Evolutionary conservation across 2,329 filamentous ascomycete species (phyloP), one percentile per base, ranked within the genome.

Genomic region (Claviceps sp.): DNA sequence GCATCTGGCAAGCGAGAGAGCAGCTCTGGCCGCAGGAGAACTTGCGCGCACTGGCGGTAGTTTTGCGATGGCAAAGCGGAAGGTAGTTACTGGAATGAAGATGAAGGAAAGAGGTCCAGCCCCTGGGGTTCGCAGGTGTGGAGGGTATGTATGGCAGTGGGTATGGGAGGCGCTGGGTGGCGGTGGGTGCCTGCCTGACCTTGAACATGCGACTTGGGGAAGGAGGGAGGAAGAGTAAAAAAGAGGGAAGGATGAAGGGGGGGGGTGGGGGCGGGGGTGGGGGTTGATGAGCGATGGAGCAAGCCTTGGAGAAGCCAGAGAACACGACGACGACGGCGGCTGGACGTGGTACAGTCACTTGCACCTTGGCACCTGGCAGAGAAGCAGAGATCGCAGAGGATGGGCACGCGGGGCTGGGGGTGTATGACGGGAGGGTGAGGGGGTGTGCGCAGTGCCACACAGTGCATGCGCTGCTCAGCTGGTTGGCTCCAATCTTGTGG

Each of bases 1-100:
- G 46, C 40, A 51, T 40, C 22, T 20, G 40, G 20, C 26, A n/a
- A 54, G 50, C 40, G 26, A 34, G 26, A 34, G 40, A 52, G 42
- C 30, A 54, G 50, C 46, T 52, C 44, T 48, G 47, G 51, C 50
- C 41, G 38, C 51, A 50, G 54, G 50, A 48, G 46, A 38, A 38
- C 2, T 46, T 45, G 45, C 43, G 55, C 54, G 58, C 53, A 57
- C 53, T 56, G 54, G 55, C 54, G 55, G 56, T 55, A 60, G 5
- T 48, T 34, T 30, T 34, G 49, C 41, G 52, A 52, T 42, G n/a
- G 49, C 59, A 63, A 63, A 66, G 62, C 30, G 56, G 65, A 65
- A 58, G 55, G 65, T 11, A 34, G 30, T 34, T 11, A 67, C 61
- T 62, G 61, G 60, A 62, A 54, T 49, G 52, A 56, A 57, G 60